phyloP scores from a whole-genome alignment of 2,329 filamentous ascomycete species.

The Neonectria coccinea region DNA sequence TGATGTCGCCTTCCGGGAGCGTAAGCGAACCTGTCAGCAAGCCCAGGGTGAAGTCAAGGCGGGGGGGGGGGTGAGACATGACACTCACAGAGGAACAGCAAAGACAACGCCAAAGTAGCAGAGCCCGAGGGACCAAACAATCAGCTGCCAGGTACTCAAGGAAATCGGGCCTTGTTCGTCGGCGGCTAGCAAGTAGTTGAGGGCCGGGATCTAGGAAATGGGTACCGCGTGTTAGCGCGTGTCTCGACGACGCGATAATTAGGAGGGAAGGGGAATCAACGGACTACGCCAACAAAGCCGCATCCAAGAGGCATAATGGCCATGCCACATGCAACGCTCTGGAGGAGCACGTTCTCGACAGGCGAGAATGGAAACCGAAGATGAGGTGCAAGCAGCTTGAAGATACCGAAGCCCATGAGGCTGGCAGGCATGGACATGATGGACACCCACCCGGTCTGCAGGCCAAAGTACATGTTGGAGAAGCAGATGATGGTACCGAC shows the following conservation, averaged over 20 bases:
- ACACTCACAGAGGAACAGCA: conserved; percentile 80
- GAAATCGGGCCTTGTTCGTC: conserved; percentile 83
- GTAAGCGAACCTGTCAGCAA: conserved; percentile 16
- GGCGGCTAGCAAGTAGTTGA: conserved; percentile 84
- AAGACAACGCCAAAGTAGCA: conserved; percentile 98
- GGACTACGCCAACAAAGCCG: conserved; percentile 88
- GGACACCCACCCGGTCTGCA: conserved; percentile 80
- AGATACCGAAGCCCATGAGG: conserved; percentile 93
- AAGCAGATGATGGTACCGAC: conserved; percentile 95
- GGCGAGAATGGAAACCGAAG: conserved; percentile 87
- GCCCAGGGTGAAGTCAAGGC: neutral
- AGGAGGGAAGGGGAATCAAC: conserved; percentile 40
- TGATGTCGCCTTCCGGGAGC: conserved; percentile 71
- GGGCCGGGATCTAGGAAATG: conserved; percentile 75
- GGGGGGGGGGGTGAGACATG: neutral
- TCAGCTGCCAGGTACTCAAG: conserved; percentile 79
- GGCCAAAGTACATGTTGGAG: conserved; percentile 98
- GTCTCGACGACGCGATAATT: neutral
- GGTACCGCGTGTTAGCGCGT: conserved; percentile 1
- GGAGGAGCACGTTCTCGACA: conserved; percentile 95
- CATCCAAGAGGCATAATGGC: conserved; percentile 97
- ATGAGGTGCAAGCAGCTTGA: conserved; percentile 80
- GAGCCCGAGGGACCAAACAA: conserved; percentile 91
- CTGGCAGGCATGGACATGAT: conserved; percentile 98
- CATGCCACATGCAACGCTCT: conserved; percentile 94